Percentiles rank a stretch among this genome's conserved stretches.
These are phyloP conservation scores for Pseudogymnoascus sp. DNA, from an alignment of 2,329 filamentous ascomycete species.

Conservation along the genomic window DNA sequence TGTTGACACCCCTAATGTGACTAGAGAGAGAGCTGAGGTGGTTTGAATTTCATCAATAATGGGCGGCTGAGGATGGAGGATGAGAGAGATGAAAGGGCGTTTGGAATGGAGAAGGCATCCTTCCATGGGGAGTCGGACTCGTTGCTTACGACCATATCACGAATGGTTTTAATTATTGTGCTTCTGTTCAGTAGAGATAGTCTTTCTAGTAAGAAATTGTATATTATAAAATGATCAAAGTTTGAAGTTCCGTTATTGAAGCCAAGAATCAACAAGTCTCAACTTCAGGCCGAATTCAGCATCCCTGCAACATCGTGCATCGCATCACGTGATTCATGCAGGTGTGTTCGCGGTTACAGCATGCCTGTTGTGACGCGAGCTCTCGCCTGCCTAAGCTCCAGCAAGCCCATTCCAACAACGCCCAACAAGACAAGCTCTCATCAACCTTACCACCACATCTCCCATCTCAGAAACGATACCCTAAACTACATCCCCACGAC, in stretches of 20 bases:
- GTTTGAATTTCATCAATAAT: conserved; percentile 6
- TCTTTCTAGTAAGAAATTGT: background rate
- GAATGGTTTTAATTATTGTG: background rate
- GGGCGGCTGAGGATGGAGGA: background rate
- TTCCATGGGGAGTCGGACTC: background rate
- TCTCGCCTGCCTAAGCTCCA: conserved; percentile 9
- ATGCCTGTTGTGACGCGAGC: conserved; percentile 8
- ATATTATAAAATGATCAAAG: background rate
- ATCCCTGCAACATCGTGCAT: background rate
- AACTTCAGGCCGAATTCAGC: background rate
- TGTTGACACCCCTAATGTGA: background rate
- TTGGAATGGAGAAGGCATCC: background rate
- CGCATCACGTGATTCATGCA: background rate
- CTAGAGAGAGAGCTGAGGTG: conserved; percentile 1
- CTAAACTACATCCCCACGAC: conserved; percentile 5
- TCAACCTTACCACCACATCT: conserved; percentile 5
- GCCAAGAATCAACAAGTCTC: background rate
- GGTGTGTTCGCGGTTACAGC: conserved; percentile 9
- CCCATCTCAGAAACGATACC: background rate
- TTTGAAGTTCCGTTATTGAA: background rate
- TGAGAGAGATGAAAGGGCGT: background rate
- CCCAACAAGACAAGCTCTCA: conserved; percentile 4
- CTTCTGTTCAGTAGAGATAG: background rate
- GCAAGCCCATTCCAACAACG: background rate
- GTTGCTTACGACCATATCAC: background rate